Percentiles rank a stretch among this genome's conserved stretches.
These are phyloP conservation scores for Coemansia sp. DNA, from an alignment of 192 early-diverging fungal genomes.

Conservation along the genomic window DNA sequence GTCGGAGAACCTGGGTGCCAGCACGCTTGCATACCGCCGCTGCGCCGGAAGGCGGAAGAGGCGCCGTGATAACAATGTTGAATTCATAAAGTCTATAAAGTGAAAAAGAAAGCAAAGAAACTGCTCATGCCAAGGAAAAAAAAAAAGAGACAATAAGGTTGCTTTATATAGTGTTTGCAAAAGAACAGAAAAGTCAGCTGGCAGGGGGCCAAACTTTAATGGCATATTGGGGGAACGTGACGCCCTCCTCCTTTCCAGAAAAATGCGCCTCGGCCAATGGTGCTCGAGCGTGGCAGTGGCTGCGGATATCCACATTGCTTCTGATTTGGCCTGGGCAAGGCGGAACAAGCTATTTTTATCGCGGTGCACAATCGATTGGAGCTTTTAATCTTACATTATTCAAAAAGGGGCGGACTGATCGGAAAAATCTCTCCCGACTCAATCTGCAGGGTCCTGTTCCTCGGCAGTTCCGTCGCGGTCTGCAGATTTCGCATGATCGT, in stretches of 20 bases:
- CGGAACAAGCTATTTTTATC: too few relatives aligned
- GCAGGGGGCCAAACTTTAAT: too few relatives aligned
- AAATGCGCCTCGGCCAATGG: not conserved
- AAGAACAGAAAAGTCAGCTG: not conserved
- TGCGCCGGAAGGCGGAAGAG: too few relatives aligned
- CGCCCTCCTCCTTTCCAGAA: too few relatives aligned
- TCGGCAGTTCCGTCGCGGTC: not conserved
- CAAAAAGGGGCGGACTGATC: slow-evolving; percentile 1
- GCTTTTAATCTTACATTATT: too few relatives aligned
- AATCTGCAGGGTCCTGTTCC: too few relatives aligned
- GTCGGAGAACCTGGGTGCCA: not conserved
- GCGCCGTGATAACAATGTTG: too few relatives aligned
- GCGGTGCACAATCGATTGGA: too few relatives aligned
- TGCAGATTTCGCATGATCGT: not conserved
- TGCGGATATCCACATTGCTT: not conserved
- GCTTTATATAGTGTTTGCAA: not conserved
- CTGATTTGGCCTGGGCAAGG: not conserved
- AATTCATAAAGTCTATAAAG: slow-evolving; percentile 1
- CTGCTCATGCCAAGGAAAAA: not conserved
- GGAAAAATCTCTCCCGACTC: too few relatives aligned
- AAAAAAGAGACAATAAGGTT: slow-evolving; percentile 2
- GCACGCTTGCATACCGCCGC: not conserved
- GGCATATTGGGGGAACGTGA: too few relatives aligned
- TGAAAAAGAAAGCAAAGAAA: not conserved
- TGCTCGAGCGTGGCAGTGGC: not conserved